Evolutionary conservation across 2,329 filamentous ascomycete species (phyloP).

Genomic region (Leptographium lundbergii): DNA sequence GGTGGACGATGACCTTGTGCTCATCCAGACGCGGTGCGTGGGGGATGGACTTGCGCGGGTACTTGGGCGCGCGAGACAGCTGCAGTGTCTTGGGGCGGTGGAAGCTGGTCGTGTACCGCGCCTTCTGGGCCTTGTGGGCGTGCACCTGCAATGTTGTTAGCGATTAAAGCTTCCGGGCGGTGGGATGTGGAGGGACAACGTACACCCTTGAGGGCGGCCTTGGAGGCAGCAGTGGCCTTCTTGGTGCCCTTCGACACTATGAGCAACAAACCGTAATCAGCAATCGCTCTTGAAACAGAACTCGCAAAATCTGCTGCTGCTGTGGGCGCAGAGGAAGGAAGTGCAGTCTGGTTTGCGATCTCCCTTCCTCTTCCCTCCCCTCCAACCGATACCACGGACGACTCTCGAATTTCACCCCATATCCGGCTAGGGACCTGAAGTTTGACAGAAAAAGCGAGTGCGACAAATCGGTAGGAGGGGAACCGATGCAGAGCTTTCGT

Average conservation of each 20-base stretch:
- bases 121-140: constrained; percentile 79
- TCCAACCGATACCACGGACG: background rate
- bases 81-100: constrained; percentile 94
- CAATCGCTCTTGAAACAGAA: constrained; percentile 57
- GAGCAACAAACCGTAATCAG: constrained; percentile 44
- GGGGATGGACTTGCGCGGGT: constrained; percentile 89
- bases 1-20: constrained; percentile 96
- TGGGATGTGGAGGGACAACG: constrained; percentile 29
- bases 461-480: background rate
- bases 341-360: background rate
- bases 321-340: constrained; percentile 22
- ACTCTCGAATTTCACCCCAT: background rate
- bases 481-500: constrained; percentile 2
- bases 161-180: background rate
- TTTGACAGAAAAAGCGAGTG: background rate
- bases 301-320: constrained; percentile 68
- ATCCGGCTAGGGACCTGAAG: background rate
- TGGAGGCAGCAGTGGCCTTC: constrained; percentile 87
- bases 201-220: constrained; percentile 94
- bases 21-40: constrained; percentile 86
- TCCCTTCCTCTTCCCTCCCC: background rate
- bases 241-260: constrained; percentile 56
- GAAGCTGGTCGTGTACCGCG: constrained; percentile 88
- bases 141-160: constrained; percentile 26
- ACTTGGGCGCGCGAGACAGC: constrained; percentile 84